Base-by-base conservation (phyloP, 1,139 yeast genomes). In the Lodderomyces pseudojiufengensis region DNA sequence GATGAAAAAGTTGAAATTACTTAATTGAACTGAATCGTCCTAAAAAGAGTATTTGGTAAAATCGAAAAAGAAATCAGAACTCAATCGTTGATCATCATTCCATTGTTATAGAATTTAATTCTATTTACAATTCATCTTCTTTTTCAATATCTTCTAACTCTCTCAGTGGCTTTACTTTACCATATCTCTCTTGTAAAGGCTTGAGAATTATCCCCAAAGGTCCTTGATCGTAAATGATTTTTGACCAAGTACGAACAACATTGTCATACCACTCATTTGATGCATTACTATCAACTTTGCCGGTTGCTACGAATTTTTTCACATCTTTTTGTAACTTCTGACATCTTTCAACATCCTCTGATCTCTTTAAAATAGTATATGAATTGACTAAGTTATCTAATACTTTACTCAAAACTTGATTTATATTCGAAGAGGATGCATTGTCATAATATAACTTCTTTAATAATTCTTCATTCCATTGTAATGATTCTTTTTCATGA, bases 381-480 rank as follows among this genome's bases (percentile, higher is more conserved):
- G 68, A 68, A 3, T 37, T 34, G 23, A 50, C 45, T 33, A 66
- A 49, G 38, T 65, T 67, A 27, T 43, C 41, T 39, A 70, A 54
- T 6, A 63, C 71, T 31, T 50, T 48, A 27, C 49, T 40, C 24
- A 69, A 48, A 9, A 70, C 54, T 1, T 63, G 60, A 1, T 63
- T 54, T 1, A 59, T 62, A 28, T 55, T 50, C 3, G 59, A 43
- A 14, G 59, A 50, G 11, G 57, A 50, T 29, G 55, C 55, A 42
- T 61, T 61, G 35, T 55, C 57, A 43, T 56, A 54, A 44, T 59
- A 69, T 18, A 65, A 52, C 18, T 59, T 63, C 31, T 65, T 69
- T 5, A 70, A 52, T 3, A 68, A 73, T 36, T 78, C 79, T 51
- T 80, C 81, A 8, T 77, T 76, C 81, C 86, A 79, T 12, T 77